phyloP scores from a whole-genome alignment of 2,329 filamentous ascomycete species.

The Diaporthe nobilis region DNA sequence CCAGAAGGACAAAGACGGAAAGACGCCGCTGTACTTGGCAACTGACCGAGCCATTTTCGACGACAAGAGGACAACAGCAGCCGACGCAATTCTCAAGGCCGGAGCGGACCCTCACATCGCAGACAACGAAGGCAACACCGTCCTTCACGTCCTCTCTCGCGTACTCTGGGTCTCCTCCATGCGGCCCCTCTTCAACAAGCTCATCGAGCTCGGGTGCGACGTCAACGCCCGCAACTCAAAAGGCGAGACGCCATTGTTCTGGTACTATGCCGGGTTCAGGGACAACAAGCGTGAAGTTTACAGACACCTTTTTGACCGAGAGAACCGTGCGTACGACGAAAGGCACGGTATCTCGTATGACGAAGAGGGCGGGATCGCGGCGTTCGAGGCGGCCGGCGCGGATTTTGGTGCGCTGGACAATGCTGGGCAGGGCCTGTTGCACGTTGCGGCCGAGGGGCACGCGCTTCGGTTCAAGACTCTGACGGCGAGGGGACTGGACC shows the following conservation, averaged over 20 bases:
- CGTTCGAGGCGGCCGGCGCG: conserved; percentile 5
- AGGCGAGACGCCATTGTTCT: background rate
- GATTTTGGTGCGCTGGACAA: background rate
- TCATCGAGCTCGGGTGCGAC: conserved; percentile 2
- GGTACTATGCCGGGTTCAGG: background rate
- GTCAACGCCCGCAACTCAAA: background rate
- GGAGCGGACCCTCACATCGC: background rate
- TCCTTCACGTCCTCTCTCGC: background rate
- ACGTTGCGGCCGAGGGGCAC: background rate
- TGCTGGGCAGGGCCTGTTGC: background rate
- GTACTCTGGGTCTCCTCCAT: background rate
- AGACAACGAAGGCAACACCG: background rate
- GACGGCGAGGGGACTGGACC: background rate
- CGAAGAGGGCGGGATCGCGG: background rate
- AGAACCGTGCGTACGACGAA: background rate
- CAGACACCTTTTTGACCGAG: background rate
- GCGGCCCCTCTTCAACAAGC: background rate
- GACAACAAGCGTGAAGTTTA: background rate
- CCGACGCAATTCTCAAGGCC: background rate
- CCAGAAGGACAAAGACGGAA: background rate
- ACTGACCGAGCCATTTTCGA: background rate
- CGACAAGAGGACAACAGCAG: background rate
- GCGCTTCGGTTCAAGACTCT: background rate
- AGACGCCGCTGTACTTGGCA: background rate
- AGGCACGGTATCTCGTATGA: background rate